Evolutionary conservation across 2,329 filamentous ascomycete genomes (phyloP).

Genomic region (Cytospora piceicola): DNA sequence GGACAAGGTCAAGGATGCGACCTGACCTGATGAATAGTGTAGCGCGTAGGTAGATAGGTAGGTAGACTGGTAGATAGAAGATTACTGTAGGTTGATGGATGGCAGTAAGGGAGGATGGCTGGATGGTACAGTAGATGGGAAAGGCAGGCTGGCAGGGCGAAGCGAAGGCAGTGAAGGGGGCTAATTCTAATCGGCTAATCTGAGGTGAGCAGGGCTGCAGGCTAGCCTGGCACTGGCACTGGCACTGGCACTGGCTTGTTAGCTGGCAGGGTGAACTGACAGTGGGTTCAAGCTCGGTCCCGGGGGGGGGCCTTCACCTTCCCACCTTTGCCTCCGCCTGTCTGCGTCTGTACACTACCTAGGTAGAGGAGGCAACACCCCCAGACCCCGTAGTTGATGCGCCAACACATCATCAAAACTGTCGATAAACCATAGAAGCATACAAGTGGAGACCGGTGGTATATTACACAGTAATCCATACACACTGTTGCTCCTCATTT

Average conservation of each 20-base stretch:
- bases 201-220: not conserved
- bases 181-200: not conserved
- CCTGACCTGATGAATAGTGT: not conserved
- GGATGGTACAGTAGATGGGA: not conserved
- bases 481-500: constrained; percentile 3
- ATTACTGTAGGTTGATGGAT: no score
- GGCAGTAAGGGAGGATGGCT: not conserved
- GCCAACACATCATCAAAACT: not conserved
- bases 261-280: not conserved
- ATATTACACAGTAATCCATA: constrained; percentile 9
- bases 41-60: no score
- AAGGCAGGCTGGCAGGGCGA: not conserved
- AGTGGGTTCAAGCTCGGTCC: not conserved
- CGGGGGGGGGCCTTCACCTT: no score
- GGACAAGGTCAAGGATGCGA: constrained; percentile 1
- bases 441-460: not conserved
- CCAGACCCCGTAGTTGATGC: not conserved
- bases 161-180: not conserved
- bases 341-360: not conserved
- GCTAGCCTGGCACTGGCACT: not conserved
- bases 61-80: not conserved
- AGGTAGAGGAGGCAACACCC: no score
- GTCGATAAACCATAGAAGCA: no score
- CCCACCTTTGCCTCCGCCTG: not conserved
- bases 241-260: not conserved